Evolutionary conservation across 2,329 filamentous ascomycete species (phyloP), one percentile per base, ranked within the genome.

Genomic region (Trichophaea hybrida): DNA sequence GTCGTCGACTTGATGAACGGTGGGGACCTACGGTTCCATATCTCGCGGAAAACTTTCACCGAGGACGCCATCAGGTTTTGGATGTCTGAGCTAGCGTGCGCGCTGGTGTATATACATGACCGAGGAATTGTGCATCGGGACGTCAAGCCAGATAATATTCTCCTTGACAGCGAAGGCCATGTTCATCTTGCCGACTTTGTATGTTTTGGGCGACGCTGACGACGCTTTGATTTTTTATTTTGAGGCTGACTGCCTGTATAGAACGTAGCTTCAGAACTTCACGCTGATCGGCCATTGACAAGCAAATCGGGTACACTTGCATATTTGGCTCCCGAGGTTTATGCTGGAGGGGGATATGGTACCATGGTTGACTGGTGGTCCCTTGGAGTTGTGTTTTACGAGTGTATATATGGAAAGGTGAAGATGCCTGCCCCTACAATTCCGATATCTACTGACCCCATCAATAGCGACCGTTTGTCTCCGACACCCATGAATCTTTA

Each of bases 371-470:
- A 98, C 72, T 98, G 93, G 93, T 98, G 93, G 93, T 97, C 93
- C 5, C 74, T 98, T 24, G 93, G 93, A 53, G 93, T 98, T 50
- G 80, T 94, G n/a, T 97, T 97, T 72, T 98, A 96, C 73, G 93
- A 98, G 73, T 97, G 93, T 78, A 96, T 98, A 66, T 98, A 97
- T 75, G 95, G 94, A 75, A 97, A 94, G 84, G 88, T 89, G 74
- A 56, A 55, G 13, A 17, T 48, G 33, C 51, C 35, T 62, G 5
- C 15, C 15, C 12, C 1, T 24, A 24, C 50, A 32, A 53, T 35
- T 57, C 24, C 13, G 34, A n/a, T 55, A 37, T 35, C 17, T 32
- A 35, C 33, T 13, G 6, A 40, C 15, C 43, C 10, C 56, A 56
- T 38, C 52, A 15, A 31, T 69, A 94, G 88, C 82, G 93, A 68